phyloP scores from a whole-genome alignment of 2,329 filamentous ascomycete species.

The Penicillium sp. region DNA sequence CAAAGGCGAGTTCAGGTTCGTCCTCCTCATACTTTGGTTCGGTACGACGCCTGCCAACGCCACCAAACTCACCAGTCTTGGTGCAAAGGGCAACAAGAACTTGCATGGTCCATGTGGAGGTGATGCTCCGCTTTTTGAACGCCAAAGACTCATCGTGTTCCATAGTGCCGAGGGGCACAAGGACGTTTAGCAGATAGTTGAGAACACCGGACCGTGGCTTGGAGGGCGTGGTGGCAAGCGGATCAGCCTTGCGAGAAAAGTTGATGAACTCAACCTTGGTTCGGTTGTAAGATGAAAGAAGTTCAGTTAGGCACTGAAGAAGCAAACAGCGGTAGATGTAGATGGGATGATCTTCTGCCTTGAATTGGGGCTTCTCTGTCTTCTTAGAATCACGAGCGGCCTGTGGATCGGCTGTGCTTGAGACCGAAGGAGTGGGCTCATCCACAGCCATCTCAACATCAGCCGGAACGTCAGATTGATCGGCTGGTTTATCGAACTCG shows the following conservation, averaged over 20 bases:
- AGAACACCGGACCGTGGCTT: slow-evolving; percentile 91
- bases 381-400: slow-evolving; percentile 57
- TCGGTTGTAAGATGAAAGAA: slow-evolving; percentile 87
- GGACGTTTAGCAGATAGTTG: slow-evolving; percentile 86
- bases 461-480: slow-evolving; percentile 35
- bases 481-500: slow-evolving; percentile 31
- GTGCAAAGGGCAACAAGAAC: slow-evolving; percentile 84
- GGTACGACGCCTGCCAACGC: slow-evolving; percentile 58
- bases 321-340: slow-evolving; percentile 97
- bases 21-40: slow-evolving; percentile 42
- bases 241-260: slow-evolving; percentile 88
- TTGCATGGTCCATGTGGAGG: slow-evolving; percentile 81
- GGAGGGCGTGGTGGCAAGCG: slow-evolving; percentile 81
- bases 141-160: slow-evolving; percentile 72
- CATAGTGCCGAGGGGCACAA: slow-evolving; percentile 67
- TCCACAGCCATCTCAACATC: slow-evolving; percentile 56
- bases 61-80: slow-evolving; percentile 77
- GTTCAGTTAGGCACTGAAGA: slow-evolving; percentile 85
- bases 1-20: slow-evolving; percentile 69
- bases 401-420: slow-evolving; percentile 30
- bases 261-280: slow-evolving; percentile 99
- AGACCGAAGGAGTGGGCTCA: slow-evolving; percentile 37
- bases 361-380: slow-evolving; percentile 73
- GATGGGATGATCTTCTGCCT: slow-evolving; percentile 88
- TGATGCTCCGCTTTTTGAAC: slow-evolving; percentile 82